A percentile compares a stretch with the other conserved stretches of the same genome.
Conservation (phyloP, 306 rosid genomes). For the Acmispon strigosus region DNA sequence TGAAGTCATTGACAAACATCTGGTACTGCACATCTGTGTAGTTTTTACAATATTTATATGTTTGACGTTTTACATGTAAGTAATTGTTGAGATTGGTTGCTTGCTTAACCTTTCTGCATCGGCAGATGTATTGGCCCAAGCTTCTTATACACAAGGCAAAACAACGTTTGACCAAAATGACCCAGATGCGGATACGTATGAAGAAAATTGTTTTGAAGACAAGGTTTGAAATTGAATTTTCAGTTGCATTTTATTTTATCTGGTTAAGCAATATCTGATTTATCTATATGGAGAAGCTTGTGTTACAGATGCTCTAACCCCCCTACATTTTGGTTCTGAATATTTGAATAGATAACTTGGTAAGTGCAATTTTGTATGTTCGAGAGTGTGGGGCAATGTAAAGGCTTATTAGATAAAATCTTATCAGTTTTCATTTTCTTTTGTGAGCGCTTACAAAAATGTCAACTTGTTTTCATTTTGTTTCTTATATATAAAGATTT, state of each 20-base stretch:
- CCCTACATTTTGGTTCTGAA: background rate
- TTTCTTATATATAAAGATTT: background rate
- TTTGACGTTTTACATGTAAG: background rate
- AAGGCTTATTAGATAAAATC: too few relatives aligned
- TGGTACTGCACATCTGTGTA: slow-evolving; percentile 41
- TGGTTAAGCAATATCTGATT: background rate
- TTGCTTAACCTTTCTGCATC: slow-evolving; percentile 7
- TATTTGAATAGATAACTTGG: background rate
- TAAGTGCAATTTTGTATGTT: background rate
- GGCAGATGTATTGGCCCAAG: slow-evolving; percentile 91
- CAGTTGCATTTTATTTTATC: background rate
- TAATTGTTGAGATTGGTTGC: slow-evolving; percentile 8
- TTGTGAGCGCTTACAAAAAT: background rate
- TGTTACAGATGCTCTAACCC: background rate
- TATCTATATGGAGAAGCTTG: background rate
- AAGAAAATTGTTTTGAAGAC: slow-evolving; percentile 88
- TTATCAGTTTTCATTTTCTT: background rate
- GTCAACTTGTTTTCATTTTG: background rate
- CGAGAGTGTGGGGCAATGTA: background rate
- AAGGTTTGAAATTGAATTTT: slow-evolving; percentile 38
- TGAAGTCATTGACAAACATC: slow-evolving; percentile 72
- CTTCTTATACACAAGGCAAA: slow-evolving; percentile 79
- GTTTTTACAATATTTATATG: background rate
- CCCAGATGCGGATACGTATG: slow-evolving; percentile 91
- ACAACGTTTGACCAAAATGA: slow-evolving; percentile 91